These are phyloP conservation scores for Coemansia pectinata DNA, from an alignment of 192 early-diverging fungal genomes.

Conservation along the genomic window DNA sequence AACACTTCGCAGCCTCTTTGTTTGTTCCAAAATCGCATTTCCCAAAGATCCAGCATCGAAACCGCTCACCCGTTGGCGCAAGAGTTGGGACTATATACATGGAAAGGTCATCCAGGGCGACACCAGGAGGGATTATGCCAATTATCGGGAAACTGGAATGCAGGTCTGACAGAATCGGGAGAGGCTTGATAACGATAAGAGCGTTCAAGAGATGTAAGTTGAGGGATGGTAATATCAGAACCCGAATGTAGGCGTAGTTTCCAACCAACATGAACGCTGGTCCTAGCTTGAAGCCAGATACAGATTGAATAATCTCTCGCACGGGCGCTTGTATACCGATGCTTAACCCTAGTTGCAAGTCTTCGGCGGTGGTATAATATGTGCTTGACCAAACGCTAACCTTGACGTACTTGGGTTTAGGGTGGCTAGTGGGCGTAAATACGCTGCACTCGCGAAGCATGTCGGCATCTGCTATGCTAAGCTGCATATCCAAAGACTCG, in stretches of 20 bases:
- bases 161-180: not conserved
- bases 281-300: not conserved
- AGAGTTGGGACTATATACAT: not conserved
- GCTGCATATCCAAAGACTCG: not conserved
- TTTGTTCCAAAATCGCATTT: too few species aligned
- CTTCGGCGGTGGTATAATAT: not conserved
- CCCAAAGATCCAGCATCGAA: not conserved
- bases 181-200: not conserved
- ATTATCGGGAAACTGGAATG: not conserved
- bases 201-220: not conserved
- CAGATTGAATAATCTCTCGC: not conserved
- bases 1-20: not conserved
- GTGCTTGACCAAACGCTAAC: not conserved
- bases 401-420: not conserved
- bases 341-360: not conserved
- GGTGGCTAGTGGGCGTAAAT: not conserved
- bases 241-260: not conserved
- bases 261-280: not conserved
- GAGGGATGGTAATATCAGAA: not conserved
- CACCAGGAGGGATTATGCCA: not conserved
- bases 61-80: not conserved
- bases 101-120: not conserved
- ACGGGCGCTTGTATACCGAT: not conserved
- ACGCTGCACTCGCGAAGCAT: not conserved
- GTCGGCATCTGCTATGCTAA: not conserved